A percentile compares a stretch with the other conserved stretches of the same genome.
These are phyloP conservation scores for Trichoderma hamatum DNA, from an alignment of 2,329 filamentous ascomycete genomes.

Conservation along the genomic window DNA sequence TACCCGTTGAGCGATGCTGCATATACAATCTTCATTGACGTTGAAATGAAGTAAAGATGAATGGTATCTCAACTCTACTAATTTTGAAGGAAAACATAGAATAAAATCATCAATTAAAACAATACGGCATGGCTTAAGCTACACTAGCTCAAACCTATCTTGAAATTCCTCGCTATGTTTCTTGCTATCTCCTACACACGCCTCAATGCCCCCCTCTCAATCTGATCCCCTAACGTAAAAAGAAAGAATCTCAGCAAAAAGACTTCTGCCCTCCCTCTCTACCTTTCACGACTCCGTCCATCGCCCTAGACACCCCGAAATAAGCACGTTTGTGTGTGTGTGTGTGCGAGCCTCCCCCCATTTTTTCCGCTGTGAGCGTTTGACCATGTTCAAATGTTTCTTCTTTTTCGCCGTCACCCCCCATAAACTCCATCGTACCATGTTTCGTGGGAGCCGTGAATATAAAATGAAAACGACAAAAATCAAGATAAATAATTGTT, in stretches of 20 bases:
- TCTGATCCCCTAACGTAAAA: not conserved
- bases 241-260: not conserved
- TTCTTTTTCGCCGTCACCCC: conserved; percentile 10
- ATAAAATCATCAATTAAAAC: conserved; percentile 4
- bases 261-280: not conserved
- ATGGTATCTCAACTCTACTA: not conserved
- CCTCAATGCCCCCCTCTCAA: not conserved
- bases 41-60: not conserved
- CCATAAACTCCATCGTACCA: conserved; percentile 24
- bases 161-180: conserved; percentile 10
- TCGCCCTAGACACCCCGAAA: conserved; percentile 7
- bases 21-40: not conserved
- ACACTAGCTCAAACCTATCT: not conserved
- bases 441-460: conserved; percentile 22
- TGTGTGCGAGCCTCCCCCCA: not conserved
- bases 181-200: not conserved
- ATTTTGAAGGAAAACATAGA: not conserved
- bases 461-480: not conserved
- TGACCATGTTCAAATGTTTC: conserved; percentile 14
- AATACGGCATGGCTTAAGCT: conserved; percentile 8
- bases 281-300: not conserved
- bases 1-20: not conserved
- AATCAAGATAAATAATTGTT: not conserved
- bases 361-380: not conserved
- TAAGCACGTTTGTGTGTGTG: conserved; percentile 1